Percentiles rank a stretch among this genome's conserved stretches.
Evolutionary conservation across 768 basidiomycete species (phyloP).

Genomic region (Arthromyces matolae): DNA sequence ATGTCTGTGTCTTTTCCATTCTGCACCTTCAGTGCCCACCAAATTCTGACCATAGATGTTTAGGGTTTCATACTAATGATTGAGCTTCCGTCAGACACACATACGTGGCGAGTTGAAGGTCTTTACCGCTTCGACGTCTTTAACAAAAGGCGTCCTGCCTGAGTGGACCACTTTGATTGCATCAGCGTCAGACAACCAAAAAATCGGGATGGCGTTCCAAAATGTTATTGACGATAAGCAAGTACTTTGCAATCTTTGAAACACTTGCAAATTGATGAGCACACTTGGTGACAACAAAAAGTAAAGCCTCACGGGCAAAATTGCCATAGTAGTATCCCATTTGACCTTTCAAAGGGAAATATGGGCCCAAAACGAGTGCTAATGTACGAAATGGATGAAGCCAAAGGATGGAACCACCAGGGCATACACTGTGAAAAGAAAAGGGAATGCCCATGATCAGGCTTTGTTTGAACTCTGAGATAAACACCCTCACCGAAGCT

Average conservation of each 20-base stretch:
- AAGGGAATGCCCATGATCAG: neutral
- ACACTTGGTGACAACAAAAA: neutral
- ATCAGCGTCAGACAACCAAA: constrained; percentile 44
- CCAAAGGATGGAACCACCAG: constrained; percentile 18
- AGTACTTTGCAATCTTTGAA: constrained; percentile 36
- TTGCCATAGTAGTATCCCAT: constrained; percentile 30
- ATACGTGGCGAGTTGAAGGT: neutral
- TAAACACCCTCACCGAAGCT: constrained; percentile 8
- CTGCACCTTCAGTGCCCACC: constrained; percentile 36
- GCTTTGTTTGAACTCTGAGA: too few relatives aligned
- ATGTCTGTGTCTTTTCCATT: constrained; percentile 46
- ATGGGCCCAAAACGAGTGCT: constrained; percentile 22
- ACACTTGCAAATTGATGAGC: constrained; percentile 26
- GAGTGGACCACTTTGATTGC: constrained; percentile 33
- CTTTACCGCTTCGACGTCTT: constrained; percentile 35
- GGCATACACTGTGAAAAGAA: constrained; percentile 12
- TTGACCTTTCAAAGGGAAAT: constrained; percentile 33
- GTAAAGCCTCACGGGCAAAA: constrained; percentile 31
- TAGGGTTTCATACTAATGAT: constrained; percentile 32
- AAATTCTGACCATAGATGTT: constrained; percentile 47
- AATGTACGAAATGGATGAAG: constrained; percentile 30
- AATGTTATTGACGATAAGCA: constrained; percentile 33
- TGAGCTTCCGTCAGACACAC: neutral
- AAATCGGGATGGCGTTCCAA: constrained; percentile 25
- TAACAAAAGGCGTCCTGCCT: constrained; percentile 34